phyloP scores from a whole-genome alignment of 805 yeast genomes.

The Barnettozyma siamensis region DNA sequence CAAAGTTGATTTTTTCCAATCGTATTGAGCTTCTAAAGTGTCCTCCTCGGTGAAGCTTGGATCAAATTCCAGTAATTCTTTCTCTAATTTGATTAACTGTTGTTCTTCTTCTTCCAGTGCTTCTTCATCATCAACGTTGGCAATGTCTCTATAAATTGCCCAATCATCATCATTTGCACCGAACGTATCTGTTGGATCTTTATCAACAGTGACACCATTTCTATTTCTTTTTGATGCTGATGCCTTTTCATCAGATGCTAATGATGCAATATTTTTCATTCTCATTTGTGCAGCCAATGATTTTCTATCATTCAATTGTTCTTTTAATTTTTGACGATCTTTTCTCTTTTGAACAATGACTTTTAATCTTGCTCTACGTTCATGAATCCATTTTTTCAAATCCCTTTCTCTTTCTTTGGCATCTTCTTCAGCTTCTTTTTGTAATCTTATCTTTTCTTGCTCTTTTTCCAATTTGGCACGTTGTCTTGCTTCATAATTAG shows the following conservation, averaged over 20 bases:
- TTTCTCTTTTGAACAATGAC: conserved; percentile 54
- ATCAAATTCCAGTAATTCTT: conserved; percentile 72
- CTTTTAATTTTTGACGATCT: conserved; percentile 64
- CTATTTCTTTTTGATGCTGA: conserved; percentile 36
- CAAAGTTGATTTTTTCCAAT: conserved; percentile 75
- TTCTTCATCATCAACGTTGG: conserved; percentile 71
- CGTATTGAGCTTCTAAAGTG: conserved; percentile 71
- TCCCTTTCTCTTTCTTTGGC: conserved; percentile 72
- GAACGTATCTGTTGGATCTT: conserved; percentile 89
- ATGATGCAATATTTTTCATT: conserved; percentile 84
- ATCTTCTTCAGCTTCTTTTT: conserved; percentile 60
- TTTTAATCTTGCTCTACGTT: conserved; percentile 57
- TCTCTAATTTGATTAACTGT: conserved; percentile 58
- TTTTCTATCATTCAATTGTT: conserved; percentile 80
- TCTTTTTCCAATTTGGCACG: conserved; percentile 76
- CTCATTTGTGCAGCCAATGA: conserved; percentile 88
- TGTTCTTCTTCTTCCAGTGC: conserved; percentile 69
- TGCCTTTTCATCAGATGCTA: conserved; percentile 63
- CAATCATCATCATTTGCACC: conserved; percentile 96
- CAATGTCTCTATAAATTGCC: conserved; percentile 82
- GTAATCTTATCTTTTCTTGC: conserved; percentile 52
- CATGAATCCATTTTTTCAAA: conserved; percentile 72
- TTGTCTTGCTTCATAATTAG: conserved; percentile 83
- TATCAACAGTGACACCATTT: conserved; percentile 66
- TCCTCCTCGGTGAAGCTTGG: conserved; percentile 84